Percentiles rank a stretch among this genome's conserved stretches.
Conservation (phyloP, 2,329 filamentous ascomycete genomes). For the Leptographium procerum region DNA sequence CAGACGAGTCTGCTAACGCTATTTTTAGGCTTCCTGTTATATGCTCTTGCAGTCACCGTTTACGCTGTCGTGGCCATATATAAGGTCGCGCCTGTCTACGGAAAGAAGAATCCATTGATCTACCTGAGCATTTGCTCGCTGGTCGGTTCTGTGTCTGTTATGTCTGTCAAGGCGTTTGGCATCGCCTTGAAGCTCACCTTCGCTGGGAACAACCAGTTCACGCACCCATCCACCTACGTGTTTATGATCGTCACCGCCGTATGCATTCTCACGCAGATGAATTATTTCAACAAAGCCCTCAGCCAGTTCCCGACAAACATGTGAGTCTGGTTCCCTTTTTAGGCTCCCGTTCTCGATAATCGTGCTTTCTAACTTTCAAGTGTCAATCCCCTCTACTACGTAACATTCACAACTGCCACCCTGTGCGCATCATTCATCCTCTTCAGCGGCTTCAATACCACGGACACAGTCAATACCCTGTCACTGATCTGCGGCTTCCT, state of each 20-base stretch:
- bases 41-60: conserved; percentile 65
- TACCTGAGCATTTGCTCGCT: conserved; percentile 97
- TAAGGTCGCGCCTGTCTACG: conserved; percentile 75
- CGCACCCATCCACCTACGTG: conserved; percentile 89
- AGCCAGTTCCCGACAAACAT: conserved; percentile 96
- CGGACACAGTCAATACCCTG: conserved; percentile 80
- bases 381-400: conserved; percentile 93
- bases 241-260: conserved; percentile 88
- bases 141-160: conserved; percentile 93
- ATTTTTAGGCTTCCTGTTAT: conserved; percentile 69
- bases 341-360: not conserved
- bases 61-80: conserved; percentile 97
- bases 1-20: not conserved
- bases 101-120: conserved; percentile 90
- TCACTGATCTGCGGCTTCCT: conserved; percentile 89
- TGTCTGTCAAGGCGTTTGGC: conserved; percentile 97
- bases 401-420: conserved; percentile 92
- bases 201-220: conserved; percentile 88
- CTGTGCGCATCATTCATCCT: conserved; percentile 92
- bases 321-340: conserved; percentile 32
- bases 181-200: conserved; percentile 95
- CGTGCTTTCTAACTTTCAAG: conserved; percentile 35
- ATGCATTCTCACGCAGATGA: conserved; percentile 98
- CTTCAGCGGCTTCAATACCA: conserved; percentile 92
- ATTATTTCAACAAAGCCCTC: conserved; percentile 98